Conservation (phyloP, 805 yeast genomes). For the Starmerella geochares region DNA sequence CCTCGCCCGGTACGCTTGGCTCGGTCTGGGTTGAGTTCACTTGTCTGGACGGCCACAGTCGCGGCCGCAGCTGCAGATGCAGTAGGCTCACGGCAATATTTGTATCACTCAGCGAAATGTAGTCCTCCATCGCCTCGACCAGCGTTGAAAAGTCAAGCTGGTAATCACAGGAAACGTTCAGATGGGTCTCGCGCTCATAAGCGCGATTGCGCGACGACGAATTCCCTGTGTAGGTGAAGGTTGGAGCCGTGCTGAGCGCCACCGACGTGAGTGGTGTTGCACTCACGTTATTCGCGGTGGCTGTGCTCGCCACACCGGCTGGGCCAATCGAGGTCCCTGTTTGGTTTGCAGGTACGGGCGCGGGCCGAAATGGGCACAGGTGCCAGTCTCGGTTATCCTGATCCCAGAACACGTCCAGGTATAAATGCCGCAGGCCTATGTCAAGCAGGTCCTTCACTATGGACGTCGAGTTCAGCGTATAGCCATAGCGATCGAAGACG, state of each 20-base stretch:
- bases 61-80: conserved; percentile 33
- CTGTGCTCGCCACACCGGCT: neutral
- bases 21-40: neutral
- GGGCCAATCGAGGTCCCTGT: neutral
- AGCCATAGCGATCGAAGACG: conserved; percentile 30
- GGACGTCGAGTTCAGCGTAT: conserved; percentile 26
- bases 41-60: conserved; percentile 8
- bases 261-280: neutral
- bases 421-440: conserved; percentile 33
- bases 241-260: neutral
- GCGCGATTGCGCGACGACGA: no score
- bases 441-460: conserved; percentile 26
- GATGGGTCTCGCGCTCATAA: neutral
- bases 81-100: conserved; percentile 40
- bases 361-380: conserved; percentile 39
- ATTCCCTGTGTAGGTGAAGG: neutral
- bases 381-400: conserved; percentile 38
- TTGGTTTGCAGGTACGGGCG: neutral
- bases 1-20: conserved; percentile 2
- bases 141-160: conserved; percentile 19
- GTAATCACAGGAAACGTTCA: conserved; percentile 17
- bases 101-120: conserved; percentile 37
- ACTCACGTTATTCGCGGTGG: conserved; percentile 1
- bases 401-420: conserved; percentile 47
- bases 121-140: conserved; percentile 29